Percentiles rank a stretch among this genome's conserved stretches.
Conservation (phyloP, 2,329 filamentous ascomycete species). For the Cladosporium sp. region DNA sequence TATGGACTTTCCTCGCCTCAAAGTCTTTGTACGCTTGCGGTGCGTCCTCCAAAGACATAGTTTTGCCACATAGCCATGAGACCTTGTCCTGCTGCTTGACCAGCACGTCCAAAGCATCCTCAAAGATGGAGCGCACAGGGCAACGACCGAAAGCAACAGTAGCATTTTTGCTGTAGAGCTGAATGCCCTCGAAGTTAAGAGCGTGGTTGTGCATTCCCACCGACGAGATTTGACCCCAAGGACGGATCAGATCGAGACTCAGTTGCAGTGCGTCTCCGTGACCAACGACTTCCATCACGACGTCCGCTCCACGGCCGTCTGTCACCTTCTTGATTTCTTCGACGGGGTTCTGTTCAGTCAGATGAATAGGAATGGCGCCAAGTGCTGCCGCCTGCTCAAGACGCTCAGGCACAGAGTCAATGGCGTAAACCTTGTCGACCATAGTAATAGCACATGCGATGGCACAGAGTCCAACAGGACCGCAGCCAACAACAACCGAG, state of each 20-base stretch:
- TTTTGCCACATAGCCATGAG: slow-evolving; percentile 49
- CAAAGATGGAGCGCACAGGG: slow-evolving; percentile 47
- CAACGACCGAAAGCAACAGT: slow-evolving; percentile 47
- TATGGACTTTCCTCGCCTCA: slow-evolving; percentile 50
- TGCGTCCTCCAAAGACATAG: slow-evolving; percentile 47
- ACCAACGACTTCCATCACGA: slow-evolving; percentile 61
- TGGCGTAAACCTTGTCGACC: slow-evolving; percentile 30
- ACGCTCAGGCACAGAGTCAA: slow-evolving; percentile 61
- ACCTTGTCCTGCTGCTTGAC: slow-evolving; percentile 47
- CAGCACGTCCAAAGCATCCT: slow-evolving; percentile 41
- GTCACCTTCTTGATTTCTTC: slow-evolving; percentile 69
- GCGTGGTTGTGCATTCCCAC: slow-evolving; percentile 45
- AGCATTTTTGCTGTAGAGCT: slow-evolving; percentile 48
- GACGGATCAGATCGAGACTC: slow-evolving; percentile 45
- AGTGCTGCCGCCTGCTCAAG: slow-evolving; percentile 67
- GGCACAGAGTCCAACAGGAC: slow-evolving; percentile 74
- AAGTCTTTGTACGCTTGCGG: slow-evolving; percentile 50
- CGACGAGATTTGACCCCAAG: slow-evolving; percentile 45
- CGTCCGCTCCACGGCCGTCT: slow-evolving; percentile 76
- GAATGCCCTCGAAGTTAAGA: slow-evolving; percentile 44
- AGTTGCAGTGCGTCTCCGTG: slow-evolving; percentile 44
- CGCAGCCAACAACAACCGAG: slow-evolving; percentile 78
- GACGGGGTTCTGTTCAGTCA: slow-evolving; percentile 44
- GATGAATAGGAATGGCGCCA: slow-evolving; percentile 81
- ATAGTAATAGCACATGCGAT: slow-evolving; percentile 29